Evolutionary conservation across 1,139 yeast species (phyloP).

Genomic region (Magnusiomyces suaveolens): DNA sequence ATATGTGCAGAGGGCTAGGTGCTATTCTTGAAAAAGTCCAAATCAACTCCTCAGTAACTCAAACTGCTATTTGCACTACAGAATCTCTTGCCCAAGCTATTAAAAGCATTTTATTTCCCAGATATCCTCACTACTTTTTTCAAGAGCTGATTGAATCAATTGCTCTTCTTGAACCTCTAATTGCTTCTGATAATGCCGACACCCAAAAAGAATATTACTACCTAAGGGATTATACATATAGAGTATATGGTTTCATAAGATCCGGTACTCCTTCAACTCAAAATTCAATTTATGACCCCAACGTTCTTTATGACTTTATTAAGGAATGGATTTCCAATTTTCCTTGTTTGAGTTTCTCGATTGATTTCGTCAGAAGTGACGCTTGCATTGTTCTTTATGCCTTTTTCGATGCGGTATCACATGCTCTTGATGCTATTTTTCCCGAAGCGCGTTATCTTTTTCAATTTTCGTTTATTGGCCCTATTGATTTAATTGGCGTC

Average conservation of each 20-base stretch:
- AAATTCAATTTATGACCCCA: slow-evolving; percentile 16
- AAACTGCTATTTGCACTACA: slow-evolving; percentile 26
- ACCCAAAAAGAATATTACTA: slow-evolving; percentile 18
- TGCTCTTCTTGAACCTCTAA: slow-evolving; percentile 17
- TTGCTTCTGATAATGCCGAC: slow-evolving; percentile 2
- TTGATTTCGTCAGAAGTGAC: slow-evolving; percentile 10
- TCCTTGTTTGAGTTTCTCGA: slow-evolving; percentile 23
- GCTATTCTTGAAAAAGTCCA: slow-evolving; percentile 27
- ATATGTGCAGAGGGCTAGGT: slow-evolving; percentile 27
- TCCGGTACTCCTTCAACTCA: neutral
- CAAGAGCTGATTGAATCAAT: slow-evolving; percentile 26
- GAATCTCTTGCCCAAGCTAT: slow-evolving; percentile 27
- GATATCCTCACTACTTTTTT: slow-evolving; percentile 31
- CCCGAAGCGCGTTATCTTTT: slow-evolving; percentile 35
- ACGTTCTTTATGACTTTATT: slow-evolving; percentile 21
- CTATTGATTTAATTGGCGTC: slow-evolving; percentile 22
- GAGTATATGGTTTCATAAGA: slow-evolving; percentile 19
- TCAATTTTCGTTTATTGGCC: slow-evolving; percentile 33
- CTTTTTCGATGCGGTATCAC: slow-evolving; percentile 31
- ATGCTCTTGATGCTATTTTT: slow-evolving; percentile 31
- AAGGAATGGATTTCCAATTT: slow-evolving; percentile 26
- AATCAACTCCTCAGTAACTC: slow-evolving; percentile 21
- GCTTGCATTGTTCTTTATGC: slow-evolving; percentile 23
- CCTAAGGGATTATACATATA: slow-evolving; percentile 17
- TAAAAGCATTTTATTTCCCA: slow-evolving; percentile 32